phyloP scores from a whole-genome alignment of 2,329 filamentous ascomycete species.

The Colletotrichum echinochloae region DNA sequence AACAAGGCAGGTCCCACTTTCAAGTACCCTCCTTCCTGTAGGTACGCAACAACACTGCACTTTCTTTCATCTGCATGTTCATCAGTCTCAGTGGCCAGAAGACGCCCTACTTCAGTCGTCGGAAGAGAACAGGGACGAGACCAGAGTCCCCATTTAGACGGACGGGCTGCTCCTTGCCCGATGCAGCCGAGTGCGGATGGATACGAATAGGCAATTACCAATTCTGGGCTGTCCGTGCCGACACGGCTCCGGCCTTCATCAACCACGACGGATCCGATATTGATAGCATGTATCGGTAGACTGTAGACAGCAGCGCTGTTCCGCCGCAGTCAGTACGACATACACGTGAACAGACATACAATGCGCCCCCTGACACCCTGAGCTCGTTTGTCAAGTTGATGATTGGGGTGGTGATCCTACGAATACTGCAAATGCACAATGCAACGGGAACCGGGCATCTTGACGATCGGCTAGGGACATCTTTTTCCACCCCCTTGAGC shows the following conservation, averaged over 20 bases:
- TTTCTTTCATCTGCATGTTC: constrained; percentile 30
- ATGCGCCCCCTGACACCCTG: background rate
- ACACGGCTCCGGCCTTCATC: constrained; percentile 20
- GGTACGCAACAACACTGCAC: too few relatives aligned
- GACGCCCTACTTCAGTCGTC: too few relatives aligned
- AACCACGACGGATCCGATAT: constrained; percentile 16
- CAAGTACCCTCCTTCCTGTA: constrained; percentile 9
- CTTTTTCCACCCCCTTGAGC: background rate
- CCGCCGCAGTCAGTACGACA: constrained; percentile 1
- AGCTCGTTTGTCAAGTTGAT: constrained; percentile 6
- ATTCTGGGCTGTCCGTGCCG: constrained; percentile 16
- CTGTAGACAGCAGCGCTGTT: background rate
- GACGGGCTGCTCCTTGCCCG: constrained; percentile 9
- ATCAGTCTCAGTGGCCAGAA: constrained; percentile 16
- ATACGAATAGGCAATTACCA: constrained; percentile 2
- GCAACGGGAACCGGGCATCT: constrained; percentile 31
- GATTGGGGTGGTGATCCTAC: constrained; percentile 10
- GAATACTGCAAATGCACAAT: constrained; percentile 37
- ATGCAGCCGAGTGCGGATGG: constrained; percentile 9
- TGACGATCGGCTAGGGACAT: constrained; percentile 34
- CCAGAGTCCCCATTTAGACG: constrained; percentile 7
- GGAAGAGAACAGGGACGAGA: constrained; percentile 18
- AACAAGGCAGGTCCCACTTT: constrained; percentile 34
- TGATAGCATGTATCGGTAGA: background rate
- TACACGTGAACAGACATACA: background rate